These are phyloP conservation scores for Coemansia asiatica DNA, from an alignment of 192 early-diverging fungal species.

Conservation along the genomic window DNA sequence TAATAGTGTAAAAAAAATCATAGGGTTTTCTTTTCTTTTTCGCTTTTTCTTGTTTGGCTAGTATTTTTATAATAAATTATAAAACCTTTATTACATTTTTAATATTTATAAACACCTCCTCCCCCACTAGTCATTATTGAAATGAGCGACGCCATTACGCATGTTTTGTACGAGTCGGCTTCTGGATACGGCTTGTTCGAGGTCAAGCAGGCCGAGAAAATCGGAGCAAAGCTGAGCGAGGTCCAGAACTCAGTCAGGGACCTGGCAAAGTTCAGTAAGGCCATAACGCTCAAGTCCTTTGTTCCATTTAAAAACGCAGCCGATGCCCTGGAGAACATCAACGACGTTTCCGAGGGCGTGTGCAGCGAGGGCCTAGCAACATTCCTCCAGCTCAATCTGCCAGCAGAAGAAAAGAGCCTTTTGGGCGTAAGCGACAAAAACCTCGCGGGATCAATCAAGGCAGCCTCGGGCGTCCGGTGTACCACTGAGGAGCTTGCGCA, in stretches of 20 bases:
- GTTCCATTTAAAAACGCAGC: constrained; percentile 94
- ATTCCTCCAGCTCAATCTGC: constrained; percentile 94
- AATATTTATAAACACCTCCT: background rate
- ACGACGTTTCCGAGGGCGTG: constrained; percentile 97
- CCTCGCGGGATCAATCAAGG: constrained; percentile 68
- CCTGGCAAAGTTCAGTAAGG: constrained; percentile 86
- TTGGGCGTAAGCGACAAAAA: constrained; percentile 89
- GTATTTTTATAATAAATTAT: background rate
- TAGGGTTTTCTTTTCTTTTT: background rate
- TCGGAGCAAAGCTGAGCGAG: constrained; percentile 88
- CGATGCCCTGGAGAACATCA: constrained; percentile 97
- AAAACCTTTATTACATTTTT: background rate
- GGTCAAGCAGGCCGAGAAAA: constrained; percentile 88
- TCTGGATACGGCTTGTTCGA: constrained; percentile 97
- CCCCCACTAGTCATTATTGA: background rate
- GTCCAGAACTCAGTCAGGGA: constrained; percentile 82
- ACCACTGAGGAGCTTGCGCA: constrained; percentile 76
- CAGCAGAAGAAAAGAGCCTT: constrained; percentile 70
- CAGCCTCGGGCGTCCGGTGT: constrained; percentile 73
- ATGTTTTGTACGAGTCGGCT: constrained; percentile 90
- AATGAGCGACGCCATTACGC: constrained; percentile 19
- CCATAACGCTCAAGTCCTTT: constrained; percentile 92
- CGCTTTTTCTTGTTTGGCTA: background rate
- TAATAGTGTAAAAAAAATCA: background rate
- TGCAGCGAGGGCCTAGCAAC: constrained; percentile 84